phyloP scores from a whole-genome alignment of 2,329 filamentous ascomycete species.

The Chrysoporthe puriensis region DNA sequence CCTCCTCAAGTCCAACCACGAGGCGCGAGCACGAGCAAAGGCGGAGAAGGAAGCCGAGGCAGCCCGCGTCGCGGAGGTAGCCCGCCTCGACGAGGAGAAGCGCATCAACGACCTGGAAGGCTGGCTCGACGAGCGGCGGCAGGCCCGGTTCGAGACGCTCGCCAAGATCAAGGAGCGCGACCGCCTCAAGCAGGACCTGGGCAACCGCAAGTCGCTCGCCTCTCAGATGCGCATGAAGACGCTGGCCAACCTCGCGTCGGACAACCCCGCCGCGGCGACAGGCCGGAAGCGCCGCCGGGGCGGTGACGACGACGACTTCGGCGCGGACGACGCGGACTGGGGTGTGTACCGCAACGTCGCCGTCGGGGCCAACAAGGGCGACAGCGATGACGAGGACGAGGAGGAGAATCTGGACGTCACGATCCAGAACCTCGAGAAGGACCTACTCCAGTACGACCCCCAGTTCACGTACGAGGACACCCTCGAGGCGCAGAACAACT shows the following conservation, averaged over 20 bases:
- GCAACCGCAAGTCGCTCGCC: constrained; percentile 94
- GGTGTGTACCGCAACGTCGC: constrained; percentile 93
- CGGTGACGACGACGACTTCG: constrained; percentile 94
- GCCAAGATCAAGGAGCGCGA: constrained; percentile 92
- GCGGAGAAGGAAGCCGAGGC: constrained; percentile 94
- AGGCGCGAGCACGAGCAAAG: constrained; percentile 90
- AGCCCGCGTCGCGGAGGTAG: constrained; percentile 79
- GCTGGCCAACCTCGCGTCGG: constrained; percentile 92
- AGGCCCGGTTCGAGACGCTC: constrained; percentile 70
- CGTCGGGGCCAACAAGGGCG: constrained; percentile 71
- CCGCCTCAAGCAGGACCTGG: constrained; percentile 88
- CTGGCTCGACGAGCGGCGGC: constrained; percentile 84
- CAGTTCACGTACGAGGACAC: constrained; percentile 92
- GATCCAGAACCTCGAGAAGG: constrained; percentile 78
- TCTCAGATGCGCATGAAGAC: constrained; percentile 98
- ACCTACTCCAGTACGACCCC: constrained; percentile 84
- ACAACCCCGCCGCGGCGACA: constrained; percentile 63
- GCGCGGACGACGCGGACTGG: constrained; percentile 97
- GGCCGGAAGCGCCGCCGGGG: constrained; percentile 82
- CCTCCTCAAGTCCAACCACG: constrained; percentile 91
- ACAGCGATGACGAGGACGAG: constrained; percentile 86
- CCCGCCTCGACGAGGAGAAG: constrained; percentile 80
- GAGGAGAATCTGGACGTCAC: constrained; percentile 81
- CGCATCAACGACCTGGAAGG: constrained; percentile 81
- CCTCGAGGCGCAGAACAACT: constrained; percentile 88